These are phyloP conservation scores for Vitis hybrid DNA, from an alignment of 177 flowering plant genomes.

Conservation along the genomic window DNA sequence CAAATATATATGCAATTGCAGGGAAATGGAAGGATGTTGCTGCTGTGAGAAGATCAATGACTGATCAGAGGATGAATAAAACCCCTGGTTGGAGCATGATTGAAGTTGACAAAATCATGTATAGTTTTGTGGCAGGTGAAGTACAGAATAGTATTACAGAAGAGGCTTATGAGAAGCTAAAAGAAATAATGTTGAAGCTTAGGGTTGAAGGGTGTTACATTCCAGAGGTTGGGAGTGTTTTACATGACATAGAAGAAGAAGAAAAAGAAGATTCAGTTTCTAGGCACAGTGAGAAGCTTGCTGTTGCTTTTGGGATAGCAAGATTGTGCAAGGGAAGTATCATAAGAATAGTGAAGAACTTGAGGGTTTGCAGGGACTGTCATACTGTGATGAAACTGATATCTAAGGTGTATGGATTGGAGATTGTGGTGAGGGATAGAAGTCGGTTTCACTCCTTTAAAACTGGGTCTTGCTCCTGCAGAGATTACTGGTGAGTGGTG, in stretches of 20 bases:
- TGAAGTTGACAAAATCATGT: constrained; percentile 61
- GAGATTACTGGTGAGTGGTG: constrained; percentile 70
- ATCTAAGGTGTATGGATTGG: constrained; percentile 53
- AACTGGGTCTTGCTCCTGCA: constrained; percentile 68
- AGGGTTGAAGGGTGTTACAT: constrained; percentile 61
- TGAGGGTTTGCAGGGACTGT: constrained; percentile 78
- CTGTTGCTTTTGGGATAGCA: constrained; percentile 72
- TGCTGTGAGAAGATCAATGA: constrained; percentile 63
- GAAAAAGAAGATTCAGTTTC: constrained; percentile 75
- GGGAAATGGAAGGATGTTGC: constrained; percentile 77
- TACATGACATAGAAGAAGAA: constrained; percentile 80
- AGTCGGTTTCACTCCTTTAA: constrained; percentile 72
- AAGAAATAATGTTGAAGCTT: constrained; percentile 53
- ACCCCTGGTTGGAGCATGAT: constrained; percentile 85
- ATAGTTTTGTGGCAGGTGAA: constrained; percentile 57
- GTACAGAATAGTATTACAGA: constrained; percentile 28
- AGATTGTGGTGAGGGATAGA: constrained; percentile 73
- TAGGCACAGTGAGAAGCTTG: constrained; percentile 82
- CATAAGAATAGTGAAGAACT: constrained; percentile 73
- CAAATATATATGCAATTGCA: constrained; percentile 70
- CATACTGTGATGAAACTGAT: constrained; percentile 74
- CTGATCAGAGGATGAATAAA: constrained; percentile 45
- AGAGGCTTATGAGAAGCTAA: constrained; percentile 56
- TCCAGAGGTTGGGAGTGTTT: constrained; percentile 56
- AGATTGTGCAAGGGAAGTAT: constrained; percentile 38